Evolutionary conservation across 2,329 filamentous ascomycete genomes (phyloP).

Genomic region (Alternaria novae-zelandiae): DNA sequence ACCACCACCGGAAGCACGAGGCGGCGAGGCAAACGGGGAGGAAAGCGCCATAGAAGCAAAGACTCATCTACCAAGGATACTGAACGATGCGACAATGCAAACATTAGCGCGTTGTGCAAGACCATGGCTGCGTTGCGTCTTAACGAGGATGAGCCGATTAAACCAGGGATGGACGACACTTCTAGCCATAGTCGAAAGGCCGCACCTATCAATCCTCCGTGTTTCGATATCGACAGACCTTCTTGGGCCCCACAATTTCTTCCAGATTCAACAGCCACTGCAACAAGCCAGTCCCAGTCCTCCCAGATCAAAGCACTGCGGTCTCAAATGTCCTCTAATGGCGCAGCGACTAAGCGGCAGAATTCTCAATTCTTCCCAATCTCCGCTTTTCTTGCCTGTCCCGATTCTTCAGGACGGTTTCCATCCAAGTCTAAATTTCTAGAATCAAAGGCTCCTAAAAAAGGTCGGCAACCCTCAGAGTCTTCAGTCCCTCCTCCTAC

Average conservation of each 20-base stretch:
- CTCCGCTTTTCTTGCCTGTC: neutral
- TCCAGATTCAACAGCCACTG: conserved; percentile 6
- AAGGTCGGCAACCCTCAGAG: neutral
- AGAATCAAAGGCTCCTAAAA: neutral
- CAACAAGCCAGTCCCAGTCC: neutral
- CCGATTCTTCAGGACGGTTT: neutral
- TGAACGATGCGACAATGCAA: conserved; percentile 1
- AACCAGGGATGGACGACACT: neutral
- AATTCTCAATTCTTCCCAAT: neutral
- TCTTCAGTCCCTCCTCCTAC: neutral
- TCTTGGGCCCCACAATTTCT: conserved; percentile 34
- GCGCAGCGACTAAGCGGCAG: neutral
- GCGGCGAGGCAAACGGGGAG: conserved; percentile 28
- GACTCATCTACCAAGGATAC: neutral
- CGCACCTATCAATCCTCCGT: neutral
- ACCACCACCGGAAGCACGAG: conserved; percentile 5
- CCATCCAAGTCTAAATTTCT: neutral
- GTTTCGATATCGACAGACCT: conserved; percentile 18
- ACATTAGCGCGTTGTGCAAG: conserved; percentile 13
- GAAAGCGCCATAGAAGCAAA: conserved; percentile 22
- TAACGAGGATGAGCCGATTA: conserved; percentile 1
- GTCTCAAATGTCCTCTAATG: neutral
- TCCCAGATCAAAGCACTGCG: neutral
- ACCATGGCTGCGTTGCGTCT: conserved; percentile 14
- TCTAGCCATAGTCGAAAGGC: neutral